Evolutionary conservation across 2,329 filamentous ascomycete genomes (phyloP), one percentile per base, ranked within the genome.

Genomic region (Penicillium glabrum): DNA sequence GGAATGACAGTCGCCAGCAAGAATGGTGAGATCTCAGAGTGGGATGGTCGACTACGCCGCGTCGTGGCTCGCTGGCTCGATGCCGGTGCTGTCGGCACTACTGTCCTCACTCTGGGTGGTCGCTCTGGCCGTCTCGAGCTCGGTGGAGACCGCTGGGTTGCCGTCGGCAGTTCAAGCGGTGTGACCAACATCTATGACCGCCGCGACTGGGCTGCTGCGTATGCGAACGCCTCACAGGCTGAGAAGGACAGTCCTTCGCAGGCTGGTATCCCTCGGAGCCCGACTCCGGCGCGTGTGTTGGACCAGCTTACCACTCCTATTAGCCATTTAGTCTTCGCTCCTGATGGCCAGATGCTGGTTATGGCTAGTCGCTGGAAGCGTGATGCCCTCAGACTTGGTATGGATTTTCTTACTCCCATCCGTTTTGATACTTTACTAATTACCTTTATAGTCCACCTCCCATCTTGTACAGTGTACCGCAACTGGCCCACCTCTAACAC

Each of bases 401-500:
- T 59, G 64, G 19, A 39, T 33, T 52, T 23, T n/a, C 44, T 44
- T 23, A 27, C 26, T 43, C 10, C 24, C 41, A n/a, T 31, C 26
- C n/a, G 19, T 21, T 9, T 23, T 10, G 26, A 10, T 37, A 14
- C 14, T 37, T 64, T 54, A 63, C 55, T 23, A 41, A 29, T 29
- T 24, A 53, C 52, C 16, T 11, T 24, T 50, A 26, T 63, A 78
- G 91, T 93, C 31, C 95, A 99, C 75, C 78, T 99, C 64, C 93
- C 93, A 0, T 93, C 86, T 65, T 96, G 92, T 74, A 96, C 92
- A 1, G 91, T 98, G 21, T 99, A 95, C 81, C 87, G 88, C 68
- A 99, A 99, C 76, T 99, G 95, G 95, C 95, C 95, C 24, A 99
- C 93, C 53, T 85, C 87, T 61, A 88, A 89, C 72, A 99, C 95